phyloP scores from a whole-genome alignment of 352 stramenopile species.

The Ophiocytium majus region DNA sequence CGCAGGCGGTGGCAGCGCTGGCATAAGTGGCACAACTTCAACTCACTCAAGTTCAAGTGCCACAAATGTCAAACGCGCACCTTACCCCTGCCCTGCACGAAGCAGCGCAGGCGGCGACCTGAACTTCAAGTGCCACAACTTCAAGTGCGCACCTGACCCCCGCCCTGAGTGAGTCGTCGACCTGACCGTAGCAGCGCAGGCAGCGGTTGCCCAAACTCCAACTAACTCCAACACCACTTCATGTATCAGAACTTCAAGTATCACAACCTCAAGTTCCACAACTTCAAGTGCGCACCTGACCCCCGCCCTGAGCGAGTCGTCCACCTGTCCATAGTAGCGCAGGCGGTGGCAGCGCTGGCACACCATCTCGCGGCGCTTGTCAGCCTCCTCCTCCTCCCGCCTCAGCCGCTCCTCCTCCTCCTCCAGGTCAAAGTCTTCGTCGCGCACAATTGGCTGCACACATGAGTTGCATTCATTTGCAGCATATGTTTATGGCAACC shows the following conservation, averaged over 20 bases:
- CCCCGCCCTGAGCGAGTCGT: constrained; percentile 74
- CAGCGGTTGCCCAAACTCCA: neutral
- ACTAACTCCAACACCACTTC: constrained; percentile 2
- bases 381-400: constrained; percentile 44
- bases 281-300: constrained; percentile 27
- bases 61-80: too few species aligned
- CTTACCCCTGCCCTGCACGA: too few species aligned
- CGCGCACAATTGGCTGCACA: too few species aligned
- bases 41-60: too few species aligned
- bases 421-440: constrained; percentile 3
- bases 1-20: constrained; percentile 53
- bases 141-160: constrained; percentile 56
- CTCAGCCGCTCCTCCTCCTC: constrained; percentile 27
- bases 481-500: too few species aligned
- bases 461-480: too few species aligned
- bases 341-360: constrained; percentile 57
- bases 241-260: neutral
- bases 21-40: too few species aligned
- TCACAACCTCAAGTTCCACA: neutral
- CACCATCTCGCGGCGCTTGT: constrained; percentile 32
- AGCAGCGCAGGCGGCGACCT: constrained; percentile 62
- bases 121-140: too few species aligned
- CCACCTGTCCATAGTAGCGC: constrained; percentile 74
- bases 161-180: constrained; percentile 73
- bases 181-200: constrained; percentile 60